These are phyloP conservation scores for Rhodotorula sphaerocarpa DNA, from an alignment of 768 basidiomycete genomes.

Conservation along the genomic window DNA sequence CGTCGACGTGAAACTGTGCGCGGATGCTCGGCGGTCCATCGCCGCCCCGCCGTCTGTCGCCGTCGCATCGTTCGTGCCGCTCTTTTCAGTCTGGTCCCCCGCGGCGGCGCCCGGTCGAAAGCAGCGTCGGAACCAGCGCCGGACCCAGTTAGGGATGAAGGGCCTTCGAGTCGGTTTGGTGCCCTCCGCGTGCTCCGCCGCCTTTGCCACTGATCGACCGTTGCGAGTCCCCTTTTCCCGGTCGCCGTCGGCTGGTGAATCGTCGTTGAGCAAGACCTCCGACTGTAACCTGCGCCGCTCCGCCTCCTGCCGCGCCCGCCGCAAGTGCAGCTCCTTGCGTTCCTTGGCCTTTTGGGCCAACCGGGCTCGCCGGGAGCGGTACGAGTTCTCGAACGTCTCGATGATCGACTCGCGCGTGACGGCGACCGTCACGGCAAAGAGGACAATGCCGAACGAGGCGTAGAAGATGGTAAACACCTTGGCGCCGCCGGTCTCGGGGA, in stretches of 20 bases:
- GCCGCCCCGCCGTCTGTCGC: background rate
- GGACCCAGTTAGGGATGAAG: too few species aligned
- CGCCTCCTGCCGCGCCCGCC: conserved; percentile 2
- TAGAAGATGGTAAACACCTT: conserved; percentile 34
- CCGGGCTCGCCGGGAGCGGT: conserved; percentile 49
- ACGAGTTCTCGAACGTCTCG: conserved; percentile 55
- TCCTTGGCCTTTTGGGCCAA: conserved; percentile 14
- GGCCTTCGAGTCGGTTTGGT: too few species aligned
- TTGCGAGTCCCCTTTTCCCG: too few species aligned
- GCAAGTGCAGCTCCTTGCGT: conserved; percentile 22
- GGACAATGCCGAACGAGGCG: conserved; percentile 34
- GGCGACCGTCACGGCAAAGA: conserved; percentile 28
- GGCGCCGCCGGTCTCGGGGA: background rate
- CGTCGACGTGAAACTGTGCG: background rate
- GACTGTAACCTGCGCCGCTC: background rate
- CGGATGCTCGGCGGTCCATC: background rate
- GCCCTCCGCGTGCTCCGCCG: too few species aligned
- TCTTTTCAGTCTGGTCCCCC: background rate
- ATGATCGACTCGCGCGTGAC: conserved; percentile 21
- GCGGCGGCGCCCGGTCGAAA: too few species aligned
- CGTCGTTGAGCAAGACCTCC: background rate
- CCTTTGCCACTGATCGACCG: too few species aligned
- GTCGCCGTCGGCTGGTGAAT: too few species aligned
- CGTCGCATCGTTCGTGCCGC: too few species aligned
- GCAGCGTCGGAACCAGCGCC: too few species aligned